Evolutionary conservation across 2,329 filamentous ascomycete species (phyloP).

Genomic region (Cordyceps militaris): DNA sequence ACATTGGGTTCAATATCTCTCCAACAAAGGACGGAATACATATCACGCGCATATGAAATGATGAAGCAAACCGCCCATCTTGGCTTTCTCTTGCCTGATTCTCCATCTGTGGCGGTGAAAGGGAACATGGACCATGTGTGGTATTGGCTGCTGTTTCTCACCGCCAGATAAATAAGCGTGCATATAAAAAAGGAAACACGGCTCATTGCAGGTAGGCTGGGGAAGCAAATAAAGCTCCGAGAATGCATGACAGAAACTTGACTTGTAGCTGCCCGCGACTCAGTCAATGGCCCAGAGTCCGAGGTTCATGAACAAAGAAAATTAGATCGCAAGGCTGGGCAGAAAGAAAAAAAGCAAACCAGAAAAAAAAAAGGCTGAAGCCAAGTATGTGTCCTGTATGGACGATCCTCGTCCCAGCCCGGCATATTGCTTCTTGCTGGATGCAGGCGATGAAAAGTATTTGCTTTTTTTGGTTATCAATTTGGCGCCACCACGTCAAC

Average conservation of each 20-base stretch:
- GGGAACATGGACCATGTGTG: background rate
- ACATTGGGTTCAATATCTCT: background rate
- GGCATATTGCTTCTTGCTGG: constrained; percentile 3
- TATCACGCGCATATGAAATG: constrained; percentile 8
- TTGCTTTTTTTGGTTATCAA: background rate
- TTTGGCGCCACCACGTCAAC: background rate
- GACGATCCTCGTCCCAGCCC: background rate
- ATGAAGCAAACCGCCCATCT: background rate
- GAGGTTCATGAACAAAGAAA: background rate
- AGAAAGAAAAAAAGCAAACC: no score
- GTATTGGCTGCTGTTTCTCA: background rate
- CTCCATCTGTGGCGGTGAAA: background rate
- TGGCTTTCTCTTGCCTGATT: background rate
- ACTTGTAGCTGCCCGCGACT: background rate
- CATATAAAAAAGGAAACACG: background rate
- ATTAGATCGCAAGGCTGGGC: background rate
- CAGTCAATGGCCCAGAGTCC: background rate
- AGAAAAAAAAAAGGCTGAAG: no score
- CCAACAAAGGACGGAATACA: background rate
- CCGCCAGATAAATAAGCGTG: background rate
- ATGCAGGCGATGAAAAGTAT: background rate
- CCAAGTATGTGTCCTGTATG: no score
- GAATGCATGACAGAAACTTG: background rate
- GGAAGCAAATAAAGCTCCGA: background rate
- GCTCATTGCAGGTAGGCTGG: background rate